Evolutionary conservation across 2,329 filamentous ascomycete genomes (phyloP).

Genomic region (Neurospora sp.): DNA sequence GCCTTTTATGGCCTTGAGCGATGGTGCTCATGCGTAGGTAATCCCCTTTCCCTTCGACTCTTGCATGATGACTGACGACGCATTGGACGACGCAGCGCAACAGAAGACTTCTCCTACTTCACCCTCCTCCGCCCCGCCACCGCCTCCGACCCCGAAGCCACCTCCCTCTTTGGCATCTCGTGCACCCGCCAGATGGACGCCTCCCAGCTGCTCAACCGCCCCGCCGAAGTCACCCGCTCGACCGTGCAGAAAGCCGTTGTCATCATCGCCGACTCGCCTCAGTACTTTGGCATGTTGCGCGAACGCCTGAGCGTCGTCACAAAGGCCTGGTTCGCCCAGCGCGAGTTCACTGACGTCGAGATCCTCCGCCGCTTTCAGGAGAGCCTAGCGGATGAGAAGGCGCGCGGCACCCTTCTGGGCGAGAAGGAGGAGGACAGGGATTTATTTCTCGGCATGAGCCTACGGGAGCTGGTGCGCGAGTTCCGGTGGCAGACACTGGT

Average conservation of each 20-base stretch:
- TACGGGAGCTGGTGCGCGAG: slow-evolving; percentile 85
- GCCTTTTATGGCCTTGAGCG: slow-evolving; percentile 89
- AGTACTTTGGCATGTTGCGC: slow-evolving; percentile 81
- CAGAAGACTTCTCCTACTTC: slow-evolving; percentile 98
- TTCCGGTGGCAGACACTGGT: slow-evolving; percentile 93
- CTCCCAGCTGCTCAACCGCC: slow-evolving; percentile 63
- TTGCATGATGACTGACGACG: not conserved
- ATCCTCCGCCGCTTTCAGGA: slow-evolving; percentile 88
- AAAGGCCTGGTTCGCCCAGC: slow-evolving; percentile 92
- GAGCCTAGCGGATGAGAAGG: slow-evolving; percentile 63
- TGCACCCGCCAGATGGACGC: slow-evolving; percentile 89
- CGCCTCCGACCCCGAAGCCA: slow-evolving; percentile 42
- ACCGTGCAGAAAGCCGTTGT: slow-evolving; percentile 98
- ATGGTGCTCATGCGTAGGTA: slow-evolving; percentile 84
- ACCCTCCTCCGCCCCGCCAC: slow-evolving; percentile 64
- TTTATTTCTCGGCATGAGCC: slow-evolving; percentile 78
- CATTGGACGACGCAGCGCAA: slow-evolving; percentile 43
- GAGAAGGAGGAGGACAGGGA: slow-evolving; percentile 67
- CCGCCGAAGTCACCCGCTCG: slow-evolving; percentile 86
- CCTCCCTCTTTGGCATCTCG: slow-evolving; percentile 89
- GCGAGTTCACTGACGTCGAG: slow-evolving; percentile 82
- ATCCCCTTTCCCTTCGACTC: not conserved
- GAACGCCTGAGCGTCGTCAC: slow-evolving; percentile 87
- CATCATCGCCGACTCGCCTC: slow-evolving; percentile 83
- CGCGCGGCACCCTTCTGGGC: slow-evolving; percentile 34